Percentiles rank a stretch among this genome's conserved stretches.
Conservation (phyloP, 257 asterid genomes). For the Solanum arcanum region DNA sequence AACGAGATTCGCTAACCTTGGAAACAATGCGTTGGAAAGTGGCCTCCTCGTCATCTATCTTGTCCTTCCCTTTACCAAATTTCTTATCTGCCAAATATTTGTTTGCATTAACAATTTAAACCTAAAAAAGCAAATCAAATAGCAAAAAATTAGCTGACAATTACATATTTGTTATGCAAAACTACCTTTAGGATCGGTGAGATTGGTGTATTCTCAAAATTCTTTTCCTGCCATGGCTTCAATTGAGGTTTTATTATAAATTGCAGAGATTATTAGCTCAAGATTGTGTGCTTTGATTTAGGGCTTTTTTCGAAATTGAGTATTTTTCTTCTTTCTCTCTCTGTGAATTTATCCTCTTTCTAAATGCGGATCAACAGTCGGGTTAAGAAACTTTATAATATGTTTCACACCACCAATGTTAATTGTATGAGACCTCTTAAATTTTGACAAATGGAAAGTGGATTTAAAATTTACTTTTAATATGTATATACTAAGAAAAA, state of each 20-base stretch:
- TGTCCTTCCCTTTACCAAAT: conserved; percentile 79
- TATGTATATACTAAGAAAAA: too few relatives aligned
- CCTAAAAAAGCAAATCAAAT: neutral
- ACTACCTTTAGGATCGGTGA: conserved; percentile 89
- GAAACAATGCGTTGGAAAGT: conserved; percentile 98
- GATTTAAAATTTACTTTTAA: neutral
- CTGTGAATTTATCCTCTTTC: neutral
- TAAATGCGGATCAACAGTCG: neutral
- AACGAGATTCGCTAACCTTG: conserved; percentile 78
- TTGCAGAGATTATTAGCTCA: neutral
- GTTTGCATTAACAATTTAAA: neutral
- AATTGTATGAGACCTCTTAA: neutral
- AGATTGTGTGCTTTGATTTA: neutral
- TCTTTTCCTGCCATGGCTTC: conserved; percentile 79
- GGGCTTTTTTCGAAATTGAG: neutral
- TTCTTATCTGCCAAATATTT: conserved; percentile 46
- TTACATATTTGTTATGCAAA: neutral
- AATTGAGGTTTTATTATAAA: neutral
- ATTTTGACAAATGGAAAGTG: neutral
- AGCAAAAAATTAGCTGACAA: neutral
- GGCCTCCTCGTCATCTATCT: conserved; percentile 71
- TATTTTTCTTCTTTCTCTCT: neutral
- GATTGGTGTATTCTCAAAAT: conserved; percentile 91
- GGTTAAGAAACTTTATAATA: neutral
- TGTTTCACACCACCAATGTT: neutral